Base-by-base conservation (phyloP, 2,329 filamentous ascomycete species). In the Ampelomyces quisqualis region DNA sequence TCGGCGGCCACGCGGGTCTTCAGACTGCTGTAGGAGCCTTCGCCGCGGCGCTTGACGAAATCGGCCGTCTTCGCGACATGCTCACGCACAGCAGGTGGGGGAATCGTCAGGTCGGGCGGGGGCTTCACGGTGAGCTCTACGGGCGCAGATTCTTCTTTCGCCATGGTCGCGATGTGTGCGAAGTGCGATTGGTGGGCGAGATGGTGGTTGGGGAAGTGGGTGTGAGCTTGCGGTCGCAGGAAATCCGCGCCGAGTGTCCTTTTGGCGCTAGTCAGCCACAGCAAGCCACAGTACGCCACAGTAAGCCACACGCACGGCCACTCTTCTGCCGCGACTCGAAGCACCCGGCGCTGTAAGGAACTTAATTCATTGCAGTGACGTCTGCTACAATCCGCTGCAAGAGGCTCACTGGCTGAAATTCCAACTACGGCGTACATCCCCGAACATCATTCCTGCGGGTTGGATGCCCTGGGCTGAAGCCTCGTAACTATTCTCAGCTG, bases 61-160 rank as follows among this genome's bases (percentile, higher is more conserved):
- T 90, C 90, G 38, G 93, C 91, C 9, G 91, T 95, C 74, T 95
- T 97, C 70, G 96, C 90, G 62, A 98, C 83, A 54, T 91, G 80
- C 14, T 77, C 76, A 75, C 90, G 84, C 61, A 96, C 90, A 64
- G 90, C 87, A 65, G 84, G 81, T 0, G 82, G 93, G 15, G 93
- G 93, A 39, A 96, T 79, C 41, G 96, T 87, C 51, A 95, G 79
- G 49, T 90, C 89, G 43, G 84, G 73, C 3, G 91, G 91, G 22
- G 88, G 83, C 68, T 90, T 91, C 66, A 52, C 51, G 17, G 45
- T 45, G 34, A 64, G 52, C 7, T 62, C 60, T 27, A 41, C 32
- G 32, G 36, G 26, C 20, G 26, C 32, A 18, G 51, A 7, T 18
- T 57, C 27, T 24, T 48, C 44, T 23, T 55, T 52, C 41, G 62